A percentile compares a stretch with the other conserved stretches of the same genome.
phyloP scores from a whole-genome alignment of 257 asterid genomes.

The Sherardia arvensis region DNA sequence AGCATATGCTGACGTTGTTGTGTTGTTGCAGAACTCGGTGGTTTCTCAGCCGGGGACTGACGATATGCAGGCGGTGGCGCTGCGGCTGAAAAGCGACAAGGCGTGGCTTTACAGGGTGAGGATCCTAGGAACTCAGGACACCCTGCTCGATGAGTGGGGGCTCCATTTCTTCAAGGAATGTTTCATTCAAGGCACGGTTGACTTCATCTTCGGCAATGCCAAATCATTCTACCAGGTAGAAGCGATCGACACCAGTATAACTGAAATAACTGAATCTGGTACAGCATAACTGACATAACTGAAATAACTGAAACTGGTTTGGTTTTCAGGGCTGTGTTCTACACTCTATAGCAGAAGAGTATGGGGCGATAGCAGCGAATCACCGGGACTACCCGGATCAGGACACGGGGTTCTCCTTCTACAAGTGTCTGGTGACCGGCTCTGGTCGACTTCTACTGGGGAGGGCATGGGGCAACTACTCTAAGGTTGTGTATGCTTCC shows the following conservation, averaged over 20 bases:
- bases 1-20: no score
- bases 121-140: constrained; percentile 74
- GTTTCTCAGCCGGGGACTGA: constrained; percentile 22
- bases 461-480: constrained; percentile 76
- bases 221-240: constrained; percentile 59
- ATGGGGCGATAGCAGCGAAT: constrained; percentile 67
- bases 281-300: no score
- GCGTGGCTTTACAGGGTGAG: constrained; percentile 56
- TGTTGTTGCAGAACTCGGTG: constrained; percentile 46
- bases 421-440: constrained; percentile 47
- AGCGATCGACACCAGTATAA: background rate
- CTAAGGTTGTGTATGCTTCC: constrained; percentile 39
- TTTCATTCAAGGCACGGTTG: constrained; percentile 59
- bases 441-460: constrained; percentile 44
- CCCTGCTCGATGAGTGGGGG: constrained; percentile 60
- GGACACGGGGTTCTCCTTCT: constrained; percentile 82
- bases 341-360: constrained; percentile 30
- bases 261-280: background rate
- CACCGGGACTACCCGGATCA: constrained; percentile 37
- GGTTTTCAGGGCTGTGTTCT: constrained; percentile 42
- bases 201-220: constrained; percentile 74
- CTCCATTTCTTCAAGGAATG: constrained; percentile 53
- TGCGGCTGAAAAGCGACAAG: constrained; percentile 51
- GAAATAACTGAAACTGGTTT: background rate
- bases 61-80: constrained; percentile 73